phyloP scores from a whole-genome alignment of 169 alveolate genomes.

The Eimeria praecox region DNA sequence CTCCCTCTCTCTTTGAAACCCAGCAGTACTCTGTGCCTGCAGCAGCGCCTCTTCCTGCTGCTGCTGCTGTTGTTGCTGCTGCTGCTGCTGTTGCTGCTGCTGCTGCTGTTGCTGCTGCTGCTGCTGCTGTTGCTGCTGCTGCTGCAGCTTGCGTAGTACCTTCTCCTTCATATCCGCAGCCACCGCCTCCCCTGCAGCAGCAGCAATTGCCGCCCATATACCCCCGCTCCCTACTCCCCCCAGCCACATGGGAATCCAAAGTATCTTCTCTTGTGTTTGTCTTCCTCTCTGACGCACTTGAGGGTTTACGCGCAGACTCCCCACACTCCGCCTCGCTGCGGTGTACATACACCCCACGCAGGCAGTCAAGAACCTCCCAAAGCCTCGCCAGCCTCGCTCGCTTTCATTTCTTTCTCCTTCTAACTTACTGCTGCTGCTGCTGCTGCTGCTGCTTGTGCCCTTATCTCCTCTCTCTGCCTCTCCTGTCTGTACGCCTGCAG shows the following conservation, averaged over 20 bases:
- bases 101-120: not conserved
- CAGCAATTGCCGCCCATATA: constrained; percentile 29
- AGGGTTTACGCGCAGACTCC: not conserved
- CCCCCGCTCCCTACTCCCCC: constrained; percentile 21
- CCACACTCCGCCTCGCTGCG: constrained; percentile 7
- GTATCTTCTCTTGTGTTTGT: not conserved
- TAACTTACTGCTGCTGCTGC: not conserved
- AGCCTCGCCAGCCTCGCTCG: not conserved
- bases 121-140: not conserved
- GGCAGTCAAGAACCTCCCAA: not conserved
- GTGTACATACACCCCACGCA: constrained; percentile 5
- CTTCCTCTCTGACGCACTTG: not conserved
- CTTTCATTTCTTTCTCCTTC: not conserved
- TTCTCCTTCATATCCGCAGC: constrained; percentile 43
- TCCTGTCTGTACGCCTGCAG: no score
- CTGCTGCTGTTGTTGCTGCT: not conserved
- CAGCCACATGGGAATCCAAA: constrained; percentile 19
- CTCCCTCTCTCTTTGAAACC: not conserved
- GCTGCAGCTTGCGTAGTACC: no score
- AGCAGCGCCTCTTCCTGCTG: not conserved
- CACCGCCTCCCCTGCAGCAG: constrained; percentile 55
- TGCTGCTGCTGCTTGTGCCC: no score
- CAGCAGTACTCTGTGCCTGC: not conserved
- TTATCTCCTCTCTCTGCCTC: not conserved
- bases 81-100: not conserved